A percentile compares a stretch with the other conserved stretches of the same genome.
These are phyloP conservation scores for Spencermartinsiella europaea DNA, from an alignment of 805 yeast genomes.

Conservation along the genomic window DNA sequence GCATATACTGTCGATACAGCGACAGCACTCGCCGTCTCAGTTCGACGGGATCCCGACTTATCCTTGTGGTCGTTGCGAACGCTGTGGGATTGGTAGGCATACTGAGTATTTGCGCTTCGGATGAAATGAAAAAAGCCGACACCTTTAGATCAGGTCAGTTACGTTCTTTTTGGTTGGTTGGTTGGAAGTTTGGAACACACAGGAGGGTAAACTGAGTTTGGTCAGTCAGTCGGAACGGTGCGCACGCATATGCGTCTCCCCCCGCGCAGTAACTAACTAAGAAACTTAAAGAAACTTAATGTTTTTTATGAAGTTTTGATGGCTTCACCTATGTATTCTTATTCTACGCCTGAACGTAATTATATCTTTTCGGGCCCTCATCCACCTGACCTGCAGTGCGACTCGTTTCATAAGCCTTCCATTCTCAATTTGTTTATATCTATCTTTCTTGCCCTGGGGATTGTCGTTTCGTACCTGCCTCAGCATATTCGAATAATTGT, in stretches of 20 bases:
- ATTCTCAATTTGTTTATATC: constrained; percentile 45
- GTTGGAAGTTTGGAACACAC: too few relatives aligned
- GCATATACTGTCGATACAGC: constrained; percentile 64
- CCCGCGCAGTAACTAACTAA: too few relatives aligned
- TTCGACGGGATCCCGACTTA: constrained; percentile 55
- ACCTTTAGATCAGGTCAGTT: not conserved
- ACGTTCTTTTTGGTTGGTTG: too few relatives aligned
- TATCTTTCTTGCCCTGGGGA: constrained; percentile 55
- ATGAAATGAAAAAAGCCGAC: constrained; percentile 1
- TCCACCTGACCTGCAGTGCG: constrained; percentile 4
- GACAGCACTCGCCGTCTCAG: constrained; percentile 59
- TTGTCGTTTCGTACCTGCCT: constrained; percentile 66
- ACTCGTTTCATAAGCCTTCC: constrained; percentile 39
- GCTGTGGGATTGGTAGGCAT: constrained; percentile 73
- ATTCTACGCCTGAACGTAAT: too few relatives aligned
- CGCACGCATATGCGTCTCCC: too few relatives aligned
- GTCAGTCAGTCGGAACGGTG: too few relatives aligned
- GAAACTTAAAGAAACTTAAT: too few relatives aligned
- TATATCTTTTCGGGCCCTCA: too few relatives aligned
- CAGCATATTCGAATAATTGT: constrained; percentile 59
- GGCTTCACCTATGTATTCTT: too few relatives aligned
- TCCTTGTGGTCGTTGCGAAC: constrained; percentile 75
- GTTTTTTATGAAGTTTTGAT: too few relatives aligned
- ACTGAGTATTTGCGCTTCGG: constrained; percentile 4
- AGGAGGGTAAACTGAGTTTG: too few relatives aligned